These are phyloP conservation scores for Globisporangium middletonii DNA, from an alignment of 352 stramenopile genomes.

Conservation along the genomic window DNA sequence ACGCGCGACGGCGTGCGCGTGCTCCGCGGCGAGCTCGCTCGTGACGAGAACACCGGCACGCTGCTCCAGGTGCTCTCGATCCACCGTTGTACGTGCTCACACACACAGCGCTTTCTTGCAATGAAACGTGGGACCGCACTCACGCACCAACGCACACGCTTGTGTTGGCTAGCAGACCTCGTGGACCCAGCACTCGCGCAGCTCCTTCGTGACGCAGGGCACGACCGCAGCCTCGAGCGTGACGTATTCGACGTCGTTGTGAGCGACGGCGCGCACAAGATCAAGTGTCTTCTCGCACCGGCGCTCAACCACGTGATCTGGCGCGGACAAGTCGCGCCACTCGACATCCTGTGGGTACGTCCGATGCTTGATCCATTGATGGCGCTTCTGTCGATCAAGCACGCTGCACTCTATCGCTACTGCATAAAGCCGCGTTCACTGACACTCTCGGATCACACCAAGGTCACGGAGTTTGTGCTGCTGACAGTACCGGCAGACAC, in stretches of 20 bases:
- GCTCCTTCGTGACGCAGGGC: constrained; percentile 20
- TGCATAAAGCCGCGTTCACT: too few species aligned
- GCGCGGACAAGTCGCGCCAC: constrained; percentile 19
- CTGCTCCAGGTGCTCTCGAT: constrained; percentile 48
- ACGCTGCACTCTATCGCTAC: not conserved
- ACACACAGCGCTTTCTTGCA: not conserved
- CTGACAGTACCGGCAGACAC: not conserved
- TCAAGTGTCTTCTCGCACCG: constrained; percentile 41
- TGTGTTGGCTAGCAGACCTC: constrained; percentile 25
- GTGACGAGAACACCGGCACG: constrained; percentile 9
- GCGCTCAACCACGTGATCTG: constrained; percentile 36
- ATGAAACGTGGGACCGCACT: too few species aligned
- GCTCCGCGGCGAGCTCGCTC: constrained; percentile 15
- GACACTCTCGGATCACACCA: too few species aligned
- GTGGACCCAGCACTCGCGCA: constrained; percentile 33
- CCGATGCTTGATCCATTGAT: not conserved
- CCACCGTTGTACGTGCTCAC: constrained; percentile 36
- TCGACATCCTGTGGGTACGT: constrained; percentile 31
- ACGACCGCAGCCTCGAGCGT: constrained; percentile 4
- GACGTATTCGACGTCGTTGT: constrained; percentile 62
- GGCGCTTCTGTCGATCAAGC: not conserved
- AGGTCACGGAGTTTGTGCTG: constrained; percentile 7
- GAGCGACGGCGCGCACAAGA: constrained; percentile 39
- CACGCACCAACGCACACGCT: too few species aligned
- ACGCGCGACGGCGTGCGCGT: constrained; percentile 33